phyloP scores from a whole-genome alignment of 2,329 filamentous ascomycete species.

The Aspergillus spinulosporus region DNA sequence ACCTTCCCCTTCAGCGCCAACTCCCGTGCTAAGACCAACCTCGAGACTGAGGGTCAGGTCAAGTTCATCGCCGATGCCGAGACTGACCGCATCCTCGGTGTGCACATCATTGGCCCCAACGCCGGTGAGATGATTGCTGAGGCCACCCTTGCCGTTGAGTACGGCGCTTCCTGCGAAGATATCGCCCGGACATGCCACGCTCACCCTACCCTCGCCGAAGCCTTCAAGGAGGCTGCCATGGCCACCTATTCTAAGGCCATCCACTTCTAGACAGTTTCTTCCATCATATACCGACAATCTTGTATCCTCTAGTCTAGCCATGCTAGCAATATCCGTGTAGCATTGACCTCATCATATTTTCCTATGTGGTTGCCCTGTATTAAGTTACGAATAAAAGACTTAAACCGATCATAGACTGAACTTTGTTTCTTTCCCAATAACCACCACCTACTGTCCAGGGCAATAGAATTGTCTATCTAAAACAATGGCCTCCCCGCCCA shows the following conservation, averaged over 20 bases:
- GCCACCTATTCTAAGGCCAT: conserved; percentile 93
- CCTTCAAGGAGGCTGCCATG: conserved; percentile 99
- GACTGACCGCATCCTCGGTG: conserved; percentile 91
- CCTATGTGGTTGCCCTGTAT: conserved; percentile 27
- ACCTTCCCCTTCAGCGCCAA: conserved; percentile 98
- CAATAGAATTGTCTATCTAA: neutral
- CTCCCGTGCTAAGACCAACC: conserved; percentile 97
- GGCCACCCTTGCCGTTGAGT: conserved; percentile 91
- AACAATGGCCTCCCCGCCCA: conserved; percentile 3
- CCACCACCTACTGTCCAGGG: neutral
- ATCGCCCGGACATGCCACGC: conserved; percentile 94
- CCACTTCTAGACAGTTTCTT: conserved; percentile 69
- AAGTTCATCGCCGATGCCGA: conserved; percentile 97
- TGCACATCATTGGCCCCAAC: conserved; percentile 94
- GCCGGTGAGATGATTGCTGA: conserved; percentile 99
- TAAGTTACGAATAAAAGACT: conserved; percentile 21
- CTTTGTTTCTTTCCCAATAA: conserved; percentile 1
- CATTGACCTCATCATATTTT: conserved; percentile 38
- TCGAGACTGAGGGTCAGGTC: conserved; percentile 91
- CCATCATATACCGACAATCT: conserved; percentile 24
- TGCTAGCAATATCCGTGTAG: conserved; percentile 41
- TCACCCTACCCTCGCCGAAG: conserved; percentile 92
- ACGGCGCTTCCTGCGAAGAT: conserved; percentile 92
- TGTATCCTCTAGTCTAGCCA: conserved; percentile 35
- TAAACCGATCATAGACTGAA: conserved; percentile 14